Conservation (phyloP, 352 stramenopile species). For the Phytophthora syringae region DNA sequence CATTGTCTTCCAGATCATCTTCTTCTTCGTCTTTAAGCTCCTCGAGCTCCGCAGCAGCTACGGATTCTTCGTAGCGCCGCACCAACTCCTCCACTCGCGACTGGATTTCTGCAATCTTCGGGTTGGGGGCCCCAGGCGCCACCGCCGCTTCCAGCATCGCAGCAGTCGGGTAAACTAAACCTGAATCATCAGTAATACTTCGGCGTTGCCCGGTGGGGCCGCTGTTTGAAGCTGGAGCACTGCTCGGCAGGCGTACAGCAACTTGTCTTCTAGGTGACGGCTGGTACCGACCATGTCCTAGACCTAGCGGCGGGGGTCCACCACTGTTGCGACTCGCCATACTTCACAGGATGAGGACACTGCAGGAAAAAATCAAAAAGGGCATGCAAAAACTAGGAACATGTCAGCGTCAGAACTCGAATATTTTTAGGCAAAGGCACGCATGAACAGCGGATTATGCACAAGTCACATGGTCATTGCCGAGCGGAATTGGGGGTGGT, state of each 20-base stretch:
- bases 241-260: constrained; percentile 15
- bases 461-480: constrained; percentile 37
- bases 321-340: constrained; percentile 25
- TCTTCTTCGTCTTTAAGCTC: constrained; percentile 40
- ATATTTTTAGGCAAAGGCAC: constrained; percentile 33
- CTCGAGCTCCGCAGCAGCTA: constrained; percentile 21
- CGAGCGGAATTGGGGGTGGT: constrained; percentile 27
- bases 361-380: constrained; percentile 4
- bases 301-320: constrained; percentile 14
- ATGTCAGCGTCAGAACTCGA: constrained; percentile 16
- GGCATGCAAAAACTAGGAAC: constrained; percentile 5
- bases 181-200: neutral
- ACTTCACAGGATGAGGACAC: neutral
- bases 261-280: constrained; percentile 25
- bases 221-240: constrained; percentile 7
- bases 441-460: constrained; percentile 9
- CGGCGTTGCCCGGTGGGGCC: neutral
- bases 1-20: constrained; percentile 28
- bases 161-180: constrained; percentile 14
- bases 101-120: constrained; percentile 72
- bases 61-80: constrained; percentile 64
- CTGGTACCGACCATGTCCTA: constrained; percentile 15
- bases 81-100: constrained; percentile 73
- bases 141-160: constrained; percentile 16
- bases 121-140: constrained; percentile 28